A percentile compares a stretch with the other conserved stretches of the same genome.
Conservation (phyloP, 176 grass and related monocot species). For the Aegilops bicornis region DNA sequence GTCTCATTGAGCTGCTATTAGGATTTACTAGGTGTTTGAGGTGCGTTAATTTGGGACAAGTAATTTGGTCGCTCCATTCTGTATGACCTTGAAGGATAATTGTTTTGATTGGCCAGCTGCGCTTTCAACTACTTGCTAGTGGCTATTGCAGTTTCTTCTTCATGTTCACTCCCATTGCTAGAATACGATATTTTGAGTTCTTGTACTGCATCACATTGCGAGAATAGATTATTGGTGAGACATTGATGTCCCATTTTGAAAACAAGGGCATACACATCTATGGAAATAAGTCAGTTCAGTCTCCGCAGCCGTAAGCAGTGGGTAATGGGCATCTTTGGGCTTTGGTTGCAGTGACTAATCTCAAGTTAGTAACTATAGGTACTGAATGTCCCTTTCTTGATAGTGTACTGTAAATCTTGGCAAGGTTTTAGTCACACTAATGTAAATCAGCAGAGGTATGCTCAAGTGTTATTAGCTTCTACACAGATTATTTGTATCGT, state of each 20-base stretch:
- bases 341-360: not conserved
- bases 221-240: slow-evolving; percentile 17
- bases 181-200: slow-evolving; percentile 18
- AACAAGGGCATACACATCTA: slow-evolving; percentile 3
- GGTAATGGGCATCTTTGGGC: not conserved
- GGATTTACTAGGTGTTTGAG: not conserved
- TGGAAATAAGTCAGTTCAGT: not conserved
- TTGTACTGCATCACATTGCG: not conserved
- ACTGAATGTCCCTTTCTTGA: slow-evolving; percentile 32
- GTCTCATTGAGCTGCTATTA: not conserved
- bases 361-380: slow-evolving; percentile 6
- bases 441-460: not conserved
- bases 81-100: not conserved
- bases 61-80: not conserved
- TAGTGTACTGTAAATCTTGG: slow-evolving; percentile 28
- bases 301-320: not conserved
- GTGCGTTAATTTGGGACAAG: not conserved
- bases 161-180: not conserved
- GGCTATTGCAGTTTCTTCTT: not conserved
- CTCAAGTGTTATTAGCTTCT: not conserved
- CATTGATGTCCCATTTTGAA: slow-evolving; percentile 12
- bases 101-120: slow-evolving; percentile 5
- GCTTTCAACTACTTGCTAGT: not conserved
- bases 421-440: not conserved
- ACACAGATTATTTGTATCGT: not conserved